Evolutionary conservation across 1,139 yeast species (phyloP), one percentile per base, ranked within the genome.

Genomic region (Magnusiomyces fungicola): DNA sequence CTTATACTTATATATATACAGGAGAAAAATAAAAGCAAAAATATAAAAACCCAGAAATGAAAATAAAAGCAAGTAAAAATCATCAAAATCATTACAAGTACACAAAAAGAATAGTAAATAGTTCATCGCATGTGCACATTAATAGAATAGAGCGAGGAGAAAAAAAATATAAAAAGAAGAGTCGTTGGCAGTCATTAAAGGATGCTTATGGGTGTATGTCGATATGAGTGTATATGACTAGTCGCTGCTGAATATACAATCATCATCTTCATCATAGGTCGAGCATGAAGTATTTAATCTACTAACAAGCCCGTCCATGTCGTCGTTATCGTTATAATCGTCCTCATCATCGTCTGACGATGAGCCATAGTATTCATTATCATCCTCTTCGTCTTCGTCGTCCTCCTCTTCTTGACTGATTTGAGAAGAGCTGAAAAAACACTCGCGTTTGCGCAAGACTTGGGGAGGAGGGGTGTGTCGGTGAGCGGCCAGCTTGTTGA

Each of bases 381-480:
- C 25, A 29, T 41, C 25, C 16, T 41, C 44, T 14, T 41, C 44
- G 9, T 41, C 44, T 3, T 41, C 44, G 7, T 41, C 44, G 3
- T 41, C 44, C 27, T 41, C 34, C 18, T 41, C 44, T 4, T 9
- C 16, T 6, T 22, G 5, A 22, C 29, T 22, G 29, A 22, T 21
- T 22, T 4, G 5, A 18, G 12, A 12, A 5, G 21, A 24, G 19
- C 16, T 18, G 25, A 14, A 39, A 14, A 16, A 12, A 39, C 43
- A 16, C 14, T 39, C 30, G 7, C 22, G 30, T 39, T 24, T 30
- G 4, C 30, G 29, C 34, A 41, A 21, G 12, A 41, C 18, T 18
- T 41, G 44, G 14, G 44, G 36, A 30, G 44, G 44, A 29, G 44
- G 44, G 12, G 44, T 41, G 23, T 29, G 44, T 18, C 25, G 22